Evolutionary conservation across 768 basidiomycete genomes (phyloP).

Genomic region (Mycena alexandri): DNA sequence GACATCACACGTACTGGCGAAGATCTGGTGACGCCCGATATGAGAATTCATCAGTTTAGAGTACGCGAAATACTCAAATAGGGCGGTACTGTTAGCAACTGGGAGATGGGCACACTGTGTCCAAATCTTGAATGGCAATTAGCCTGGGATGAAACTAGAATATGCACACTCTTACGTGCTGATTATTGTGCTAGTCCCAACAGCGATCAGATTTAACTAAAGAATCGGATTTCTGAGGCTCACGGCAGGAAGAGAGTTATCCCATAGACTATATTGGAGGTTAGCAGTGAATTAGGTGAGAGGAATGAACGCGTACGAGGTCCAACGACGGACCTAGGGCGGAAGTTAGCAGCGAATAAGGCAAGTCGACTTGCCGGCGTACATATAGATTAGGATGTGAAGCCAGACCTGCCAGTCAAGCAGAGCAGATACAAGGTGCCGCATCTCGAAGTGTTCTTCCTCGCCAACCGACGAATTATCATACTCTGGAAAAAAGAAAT

Average conservation of each 20-base stretch:
- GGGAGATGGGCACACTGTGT: constrained; percentile 65
- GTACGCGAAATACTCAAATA: constrained; percentile 48
- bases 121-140: constrained; percentile 62
- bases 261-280: constrained; percentile 28
- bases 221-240: constrained; percentile 42
- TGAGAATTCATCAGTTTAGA: too few species aligned
- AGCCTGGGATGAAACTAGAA: neutral
- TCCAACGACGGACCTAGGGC: constrained; percentile 56
- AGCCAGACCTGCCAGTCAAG: constrained; percentile 77
- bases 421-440: constrained; percentile 67
- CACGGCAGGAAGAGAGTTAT: constrained; percentile 71
- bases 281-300: neutral
- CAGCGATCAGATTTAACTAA: neutral
- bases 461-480: constrained; percentile 70
- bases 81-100: constrained; percentile 78
- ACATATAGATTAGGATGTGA: constrained; percentile 69
- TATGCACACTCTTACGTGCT: constrained; percentile 51
- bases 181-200: constrained; percentile 66
- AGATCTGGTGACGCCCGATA: constrained; percentile 39
- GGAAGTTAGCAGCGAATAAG: too few species aligned
- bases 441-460: constrained; percentile 68
- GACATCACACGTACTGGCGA: constrained; percentile 73
- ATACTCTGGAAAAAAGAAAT: constrained; percentile 53
- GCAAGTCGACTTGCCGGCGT: too few species aligned
- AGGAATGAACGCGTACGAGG: constrained; percentile 61